Conservation (phyloP, 2,329 filamentous ascomycete genomes). For the Xylariaceae sp. region DNA sequence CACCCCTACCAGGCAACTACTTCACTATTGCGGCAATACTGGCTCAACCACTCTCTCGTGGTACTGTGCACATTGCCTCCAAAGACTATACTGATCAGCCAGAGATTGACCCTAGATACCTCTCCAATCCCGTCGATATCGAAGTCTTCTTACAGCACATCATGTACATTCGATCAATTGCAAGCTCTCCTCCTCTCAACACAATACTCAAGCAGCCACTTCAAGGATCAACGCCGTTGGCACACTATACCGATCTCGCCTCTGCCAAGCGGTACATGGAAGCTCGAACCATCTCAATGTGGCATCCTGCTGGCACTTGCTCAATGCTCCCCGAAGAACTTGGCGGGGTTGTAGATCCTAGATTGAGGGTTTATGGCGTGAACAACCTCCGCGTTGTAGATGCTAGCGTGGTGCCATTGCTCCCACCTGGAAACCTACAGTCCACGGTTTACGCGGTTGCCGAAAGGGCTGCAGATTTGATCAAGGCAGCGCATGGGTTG, state of each 20-base stretch:
- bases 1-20: constrained; percentile 7
- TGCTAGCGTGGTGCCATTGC: constrained; percentile 34
- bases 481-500: constrained; percentile 18
- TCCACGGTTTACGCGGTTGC: constrained; percentile 31
- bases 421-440: constrained; percentile 33
- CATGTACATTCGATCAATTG: constrained; percentile 13
- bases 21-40: constrained; percentile 12
- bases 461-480: constrained; percentile 33
- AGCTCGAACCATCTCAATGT: constrained; percentile 21
- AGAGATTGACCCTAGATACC: constrained; percentile 17
- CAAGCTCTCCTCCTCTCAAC: constrained; percentile 7
- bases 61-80: constrained; percentile 17
- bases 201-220: constrained; percentile 18
- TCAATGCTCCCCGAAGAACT: constrained; percentile 33
- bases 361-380: constrained; percentile 35
- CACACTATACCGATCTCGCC: constrained; percentile 6
- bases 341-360: constrained; percentile 35
- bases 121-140: constrained; percentile 19
- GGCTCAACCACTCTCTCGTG: constrained; percentile 12
- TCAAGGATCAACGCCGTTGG: neutral
- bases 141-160: constrained; percentile 19
- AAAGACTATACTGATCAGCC: constrained; percentile 2
- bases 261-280: constrained; percentile 19
- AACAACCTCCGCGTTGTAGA: constrained; percentile 36
- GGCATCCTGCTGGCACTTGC: constrained; percentile 25